phyloP scores from a whole-genome alignment of 352 stramenopile species.

The Globisporangium camurandrum region DNA sequence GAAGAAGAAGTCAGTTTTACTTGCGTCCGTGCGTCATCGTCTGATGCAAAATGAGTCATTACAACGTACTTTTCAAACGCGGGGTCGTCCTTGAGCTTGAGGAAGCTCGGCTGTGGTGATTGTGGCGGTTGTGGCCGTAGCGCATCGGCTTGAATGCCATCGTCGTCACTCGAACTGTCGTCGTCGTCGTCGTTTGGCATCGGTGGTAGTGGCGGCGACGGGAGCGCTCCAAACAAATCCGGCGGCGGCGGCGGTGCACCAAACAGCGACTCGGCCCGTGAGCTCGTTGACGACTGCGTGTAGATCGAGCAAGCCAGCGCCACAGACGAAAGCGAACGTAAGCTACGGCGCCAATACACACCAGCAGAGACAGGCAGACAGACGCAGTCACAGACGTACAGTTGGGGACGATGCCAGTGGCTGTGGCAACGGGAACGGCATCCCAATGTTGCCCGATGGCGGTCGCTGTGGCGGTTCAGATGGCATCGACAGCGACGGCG shows the following conservation, averaged over 20 bases:
- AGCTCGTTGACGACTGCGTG: conserved; percentile 29
- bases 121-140: no score
- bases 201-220: conserved; percentile 20
- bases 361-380: not conserved
- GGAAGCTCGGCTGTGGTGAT: conserved; percentile 26
- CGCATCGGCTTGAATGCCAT: conserved; percentile 26
- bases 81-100: conserved; percentile 81
- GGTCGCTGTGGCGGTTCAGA: conserved; percentile 23
- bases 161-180: conserved; percentile 57
- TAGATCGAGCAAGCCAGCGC: not conserved
- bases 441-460: conserved; percentile 36
- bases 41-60: no score
- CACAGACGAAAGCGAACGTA: no score
- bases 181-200: conserved; percentile 22
- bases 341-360: no score
- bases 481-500: conserved; percentile 15
- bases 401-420: conserved; percentile 53
- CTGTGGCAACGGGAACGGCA: conserved; percentile 35
- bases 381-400: conserved; percentile 23
- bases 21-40: no score
- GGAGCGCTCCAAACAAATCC: conserved; percentile 10
- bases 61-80: conserved; percentile 51
- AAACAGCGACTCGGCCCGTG: conserved; percentile 45
- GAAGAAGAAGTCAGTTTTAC: no score
- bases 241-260: conserved; percentile 28